Percentiles rank a stretch among this genome's conserved stretches.
Evolutionary conservation across 345 rosid genomes (phyloP).

Genomic region (Durio zibethinus): DNA sequence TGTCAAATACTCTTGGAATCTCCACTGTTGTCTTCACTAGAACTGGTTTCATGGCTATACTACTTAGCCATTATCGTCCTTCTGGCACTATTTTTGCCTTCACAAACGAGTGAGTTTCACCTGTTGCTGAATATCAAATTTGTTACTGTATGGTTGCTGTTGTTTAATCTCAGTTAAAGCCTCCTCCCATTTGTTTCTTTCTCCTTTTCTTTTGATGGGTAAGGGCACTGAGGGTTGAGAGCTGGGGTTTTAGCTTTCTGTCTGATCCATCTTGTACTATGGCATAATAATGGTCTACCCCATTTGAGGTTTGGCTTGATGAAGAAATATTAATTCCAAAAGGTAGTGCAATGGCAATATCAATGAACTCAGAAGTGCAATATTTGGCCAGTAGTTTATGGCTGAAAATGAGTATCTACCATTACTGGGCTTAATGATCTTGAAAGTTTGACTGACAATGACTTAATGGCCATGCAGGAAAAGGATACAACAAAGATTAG

Average conservation of each 20-base stretch:
- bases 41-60: constrained; percentile 92
- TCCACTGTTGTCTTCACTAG: constrained; percentile 95
- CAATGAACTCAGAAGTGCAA: background rate
- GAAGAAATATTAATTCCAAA: background rate
- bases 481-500: constrained; percentile 80
- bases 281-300: background rate
- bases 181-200: background rate
- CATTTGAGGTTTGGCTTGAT: background rate
- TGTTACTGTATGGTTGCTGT: background rate
- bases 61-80: constrained; percentile 94
- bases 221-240: background rate
- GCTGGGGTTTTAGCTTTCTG: background rate
- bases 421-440: background rate
- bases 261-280: background rate
- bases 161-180: background rate
- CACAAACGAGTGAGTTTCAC: constrained; percentile 31
- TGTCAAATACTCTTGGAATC: constrained; percentile 95
- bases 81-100: constrained; percentile 88
- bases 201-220: background rate
- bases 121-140: background rate
- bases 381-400: background rate
- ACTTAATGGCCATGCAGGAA: constrained; percentile 48
- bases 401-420: background rate
- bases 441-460: background rate
- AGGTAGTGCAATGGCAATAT: background rate